Conservation (phyloP, 805 yeast genomes). For the Yarrowia bubula region DNA sequence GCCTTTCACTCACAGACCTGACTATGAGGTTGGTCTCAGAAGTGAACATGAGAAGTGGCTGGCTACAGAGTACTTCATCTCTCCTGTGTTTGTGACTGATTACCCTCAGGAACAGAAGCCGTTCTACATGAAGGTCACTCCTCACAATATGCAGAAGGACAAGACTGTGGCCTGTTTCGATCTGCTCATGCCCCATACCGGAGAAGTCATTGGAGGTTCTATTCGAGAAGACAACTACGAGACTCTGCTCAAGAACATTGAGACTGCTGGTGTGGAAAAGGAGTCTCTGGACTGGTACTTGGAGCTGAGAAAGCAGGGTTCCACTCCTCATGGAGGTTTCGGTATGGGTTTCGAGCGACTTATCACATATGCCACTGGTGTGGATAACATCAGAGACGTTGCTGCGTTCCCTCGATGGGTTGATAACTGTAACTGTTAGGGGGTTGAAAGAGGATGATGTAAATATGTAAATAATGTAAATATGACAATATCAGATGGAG, state of each 20-base stretch:
- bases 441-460: background rate
- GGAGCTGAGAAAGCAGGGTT: slow-evolving; percentile 68
- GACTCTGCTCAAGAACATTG: slow-evolving; percentile 50
- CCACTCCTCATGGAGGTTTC: slow-evolving; percentile 94
- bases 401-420: slow-evolving; percentile 83
- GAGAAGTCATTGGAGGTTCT: slow-evolving; percentile 94
- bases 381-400: slow-evolving; percentile 81
- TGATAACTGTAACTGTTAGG: slow-evolving; percentile 48
- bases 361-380: slow-evolving; percentile 65
- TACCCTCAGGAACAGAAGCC: slow-evolving; percentile 82
- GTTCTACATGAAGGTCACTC: slow-evolving; percentile 74
- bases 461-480: slow-evolving; percentile 12
- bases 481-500: background rate
- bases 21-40: slow-evolving; percentile 70
- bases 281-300: slow-evolving; percentile 74
- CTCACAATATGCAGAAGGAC: slow-evolving; percentile 35
- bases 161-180: slow-evolving; percentile 87
- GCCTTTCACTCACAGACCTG: slow-evolving; percentile 46
- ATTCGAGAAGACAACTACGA: slow-evolving; percentile 71
- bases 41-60: slow-evolving; percentile 92
- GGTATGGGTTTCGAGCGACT: slow-evolving; percentile 94
- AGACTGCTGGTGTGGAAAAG: slow-evolving; percentile 51
- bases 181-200: slow-evolving; percentile 82
- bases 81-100: slow-evolving; percentile 86
- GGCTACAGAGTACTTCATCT: slow-evolving; percentile 56